Base-by-base conservation (phyloP, 2,329 filamentous ascomycete species). In the Alternaria dauci region DNA sequence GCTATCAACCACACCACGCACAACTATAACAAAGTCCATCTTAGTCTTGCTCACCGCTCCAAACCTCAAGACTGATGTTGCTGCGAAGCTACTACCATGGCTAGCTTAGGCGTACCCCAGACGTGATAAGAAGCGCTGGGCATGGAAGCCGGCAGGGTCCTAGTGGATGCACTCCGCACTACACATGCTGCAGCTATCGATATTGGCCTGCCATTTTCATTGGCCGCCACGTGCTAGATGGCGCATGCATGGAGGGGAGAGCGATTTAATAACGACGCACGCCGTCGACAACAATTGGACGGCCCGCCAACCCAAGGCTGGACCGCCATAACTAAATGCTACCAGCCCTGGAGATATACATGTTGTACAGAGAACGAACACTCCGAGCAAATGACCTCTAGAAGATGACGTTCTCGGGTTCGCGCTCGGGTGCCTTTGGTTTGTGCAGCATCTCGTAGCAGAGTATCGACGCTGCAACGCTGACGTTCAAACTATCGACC, bases 401-500 rank as follows among this genome's bases (percentile, higher is more conserved):
- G 56, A 76, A 76, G 14, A 76, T 44, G 18, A 58, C 47, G 12
- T 71, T 63, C 41, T 62, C 66, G 16, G 61, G 18, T 16, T 67
- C 61, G 18, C 52, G 43, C 38, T 55, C 30, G n/a, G 52, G 50
- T 39, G 41, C 28, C 39, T 58, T 69, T n/a, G 76, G 75, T 55
- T 65, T 72, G 52, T 81, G 85, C 71, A 92, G 75, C 72, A 95
- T 92, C 0, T 89, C 83, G 65, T 89, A 86, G 63, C 89, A 89
- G 52, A 98, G 80, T 50, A 98, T 81, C 1, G 88, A 93, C 7
- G 92, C 88, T 1, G 95, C 94, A 20, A 96, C 94, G 73, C 92
- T 93, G 39, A 98, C 95, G 75, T 99, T 98, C 76, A 99, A 80
- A 77, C 93, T 97, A 78, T 98, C 94, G 3, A 99, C 88, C 1